A percentile compares a stretch with the other conserved stretches of the same genome.
Conservation (phyloP, 352 stramenopile genomes). For the Globisporangium nodosum region DNA sequence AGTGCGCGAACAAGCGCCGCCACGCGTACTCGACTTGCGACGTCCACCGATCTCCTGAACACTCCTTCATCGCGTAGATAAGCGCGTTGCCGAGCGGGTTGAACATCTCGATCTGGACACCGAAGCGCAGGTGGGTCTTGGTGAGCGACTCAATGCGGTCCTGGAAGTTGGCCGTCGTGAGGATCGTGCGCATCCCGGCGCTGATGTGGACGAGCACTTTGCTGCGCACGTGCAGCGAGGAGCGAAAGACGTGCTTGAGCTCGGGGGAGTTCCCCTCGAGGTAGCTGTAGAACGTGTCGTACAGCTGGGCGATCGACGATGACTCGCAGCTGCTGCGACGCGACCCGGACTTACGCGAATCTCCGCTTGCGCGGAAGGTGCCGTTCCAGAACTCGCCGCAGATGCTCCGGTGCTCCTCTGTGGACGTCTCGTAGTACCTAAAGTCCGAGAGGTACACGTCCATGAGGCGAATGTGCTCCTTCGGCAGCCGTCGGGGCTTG, state of each 20-base stretch:
- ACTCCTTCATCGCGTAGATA: constrained; percentile 66
- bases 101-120: constrained; percentile 85
- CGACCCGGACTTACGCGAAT: constrained; percentile 6
- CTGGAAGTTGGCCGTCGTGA: constrained; percentile 43
- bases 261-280: constrained; percentile 41
- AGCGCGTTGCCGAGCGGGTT: constrained; percentile 86
- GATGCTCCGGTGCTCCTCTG: constrained; percentile 21
- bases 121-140: constrained; percentile 76
- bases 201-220: constrained; percentile 89
- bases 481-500: constrained; percentile 12
- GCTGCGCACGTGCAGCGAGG: constrained; percentile 55
- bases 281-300: constrained; percentile 43
- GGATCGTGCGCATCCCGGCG: constrained; percentile 36
- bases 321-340: constrained; percentile 16
- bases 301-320: constrained; percentile 23
- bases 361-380: constrained; percentile 23
- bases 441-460: constrained; percentile 36
- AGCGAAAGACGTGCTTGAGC: constrained; percentile 41
- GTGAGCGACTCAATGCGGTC: constrained; percentile 61
- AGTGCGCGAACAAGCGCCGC: constrained; percentile 33
- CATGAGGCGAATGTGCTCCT: constrained; percentile 24
- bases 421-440: constrained; percentile 27
- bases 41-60: constrained; percentile 29
- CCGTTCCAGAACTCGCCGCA: constrained; percentile 29
- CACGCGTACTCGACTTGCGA: constrained; percentile 33